Base-by-base conservation (phyloP, 2,329 filamentous ascomycete species). In the Incumbomyces delicatus region DNA sequence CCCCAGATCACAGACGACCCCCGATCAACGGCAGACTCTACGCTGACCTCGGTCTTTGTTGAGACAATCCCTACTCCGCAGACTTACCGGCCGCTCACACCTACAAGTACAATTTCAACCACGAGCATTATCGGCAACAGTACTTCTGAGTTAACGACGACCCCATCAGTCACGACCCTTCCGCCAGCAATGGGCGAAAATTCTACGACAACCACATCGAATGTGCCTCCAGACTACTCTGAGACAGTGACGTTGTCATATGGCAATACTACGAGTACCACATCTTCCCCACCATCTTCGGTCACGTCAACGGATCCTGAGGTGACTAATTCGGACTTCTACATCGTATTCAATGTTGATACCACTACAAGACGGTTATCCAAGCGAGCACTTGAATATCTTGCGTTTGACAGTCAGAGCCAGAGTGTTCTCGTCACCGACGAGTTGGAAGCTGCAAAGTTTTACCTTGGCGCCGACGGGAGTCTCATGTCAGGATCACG, bases 61-160 rank as follows among this genome's bases (percentile, higher is more conserved):
- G 32, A 46, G 22, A 55, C 51, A 2, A 43, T 34, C 4, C 49
- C 49, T 20, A 50, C 51, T 11, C 47, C 51, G 17, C 42, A 50
- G 12, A 53, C 52, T 5, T 55, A 55, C 32, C 37, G 46, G 14
- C 22, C 38, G 11, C 34, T 43, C 11, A 41, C 35, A 6, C 34
- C 18, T 11, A 42, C 51, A 3, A 35, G 46, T 7, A 45, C 38
- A 12, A 48, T 44, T n/a, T 44, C 41, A 14, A 47, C 41, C 13
- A 41, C 44, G 13, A 45, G 43, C 32, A 44, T 63, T 77, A 69
- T 6, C 75, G 71, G 42, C 83, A 82, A 65, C 79, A 72, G 2
- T 66, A 84, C 20, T 79, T 80, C 6, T 66, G 72, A 10, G 67
- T 68, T 11, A 62, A 83, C 47, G 13, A 41, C 48, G 41, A 37